These are phyloP conservation scores for Myxozyma mucilagina DNA, from an alignment of 805 yeast species.

Conservation along the genomic window DNA sequence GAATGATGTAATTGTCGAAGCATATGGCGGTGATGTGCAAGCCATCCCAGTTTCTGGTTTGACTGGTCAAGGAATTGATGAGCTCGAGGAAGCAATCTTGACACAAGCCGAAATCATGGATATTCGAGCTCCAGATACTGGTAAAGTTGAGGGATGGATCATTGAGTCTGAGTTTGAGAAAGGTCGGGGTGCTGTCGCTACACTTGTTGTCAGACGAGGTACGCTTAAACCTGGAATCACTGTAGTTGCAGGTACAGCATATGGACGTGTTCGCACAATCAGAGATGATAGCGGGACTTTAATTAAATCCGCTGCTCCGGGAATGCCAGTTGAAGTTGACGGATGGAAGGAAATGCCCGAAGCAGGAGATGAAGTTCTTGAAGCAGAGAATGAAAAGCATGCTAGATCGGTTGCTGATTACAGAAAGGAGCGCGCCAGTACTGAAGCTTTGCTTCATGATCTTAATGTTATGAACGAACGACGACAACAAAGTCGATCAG, in stretches of 20 bases:
- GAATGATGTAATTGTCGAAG: constrained; percentile 81
- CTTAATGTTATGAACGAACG: constrained; percentile 71
- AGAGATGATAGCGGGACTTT: constrained; percentile 68
- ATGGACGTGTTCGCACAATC: constrained; percentile 80
- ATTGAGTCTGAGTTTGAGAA: constrained; percentile 80
- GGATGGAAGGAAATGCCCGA: constrained; percentile 95
- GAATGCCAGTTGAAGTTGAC: constrained; percentile 83
- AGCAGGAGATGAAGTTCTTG: constrained; percentile 82
- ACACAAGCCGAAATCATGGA: constrained; percentile 84
- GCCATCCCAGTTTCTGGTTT: constrained; percentile 84
- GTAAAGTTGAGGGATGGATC: constrained; percentile 79
- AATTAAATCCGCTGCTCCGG: constrained; percentile 71
- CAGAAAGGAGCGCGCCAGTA: constrained; percentile 55
- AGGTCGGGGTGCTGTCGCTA: constrained; percentile 77
- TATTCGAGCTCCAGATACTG: constrained; percentile 57
- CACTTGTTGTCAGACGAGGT: constrained; percentile 81
- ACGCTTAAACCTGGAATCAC: constrained; percentile 65
- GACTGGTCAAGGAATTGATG: constrained; percentile 82
- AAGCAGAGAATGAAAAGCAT: constrained; percentile 64
- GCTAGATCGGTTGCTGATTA: constrained; percentile 76
- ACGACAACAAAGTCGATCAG: constrained; percentile 51
- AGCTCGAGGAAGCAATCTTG: constrained; percentile 83
- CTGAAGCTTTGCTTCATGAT: constrained; percentile 59
- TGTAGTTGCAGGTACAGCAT: constrained; percentile 84
- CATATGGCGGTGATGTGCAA: constrained; percentile 93